Conservation (phyloP, 2,329 filamentous ascomycete species). For the Thielaviopsis populi region DNA sequence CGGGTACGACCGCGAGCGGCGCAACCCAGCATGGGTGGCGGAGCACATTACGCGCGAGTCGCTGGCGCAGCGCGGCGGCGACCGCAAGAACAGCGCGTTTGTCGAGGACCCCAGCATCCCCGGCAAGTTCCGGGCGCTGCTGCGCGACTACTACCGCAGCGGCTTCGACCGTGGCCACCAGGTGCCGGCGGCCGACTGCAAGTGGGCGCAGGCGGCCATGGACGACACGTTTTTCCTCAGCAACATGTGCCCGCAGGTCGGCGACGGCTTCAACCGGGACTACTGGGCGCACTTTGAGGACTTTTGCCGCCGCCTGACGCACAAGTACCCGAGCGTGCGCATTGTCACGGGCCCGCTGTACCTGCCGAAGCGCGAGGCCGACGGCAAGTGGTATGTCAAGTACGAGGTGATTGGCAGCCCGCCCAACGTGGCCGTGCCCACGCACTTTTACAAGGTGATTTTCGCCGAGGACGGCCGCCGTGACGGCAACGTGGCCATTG, state of each 20-base stretch:
- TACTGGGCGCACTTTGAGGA: slow-evolving; percentile 99
- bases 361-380: slow-evolving; percentile 66
- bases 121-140: slow-evolving; percentile 69
- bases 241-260: slow-evolving; percentile 98
- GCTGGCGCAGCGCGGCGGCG: slow-evolving; percentile 56
- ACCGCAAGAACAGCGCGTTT: slow-evolving; percentile 73
- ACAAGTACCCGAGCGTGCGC: slow-evolving; percentile 68
- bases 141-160: slow-evolving; percentile 87
- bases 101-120: slow-evolving; percentile 69
- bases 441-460: slow-evolving; percentile 98
- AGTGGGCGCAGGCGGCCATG: slow-evolving; percentile 91
- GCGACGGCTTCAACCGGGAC: slow-evolving; percentile 95
- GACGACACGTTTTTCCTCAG: slow-evolving; percentile 82
- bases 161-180: slow-evolving; percentile 96
- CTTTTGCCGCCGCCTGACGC: slow-evolving; percentile 75
- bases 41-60: slow-evolving; percentile 93
- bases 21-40: slow-evolving; percentile 88
- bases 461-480: slow-evolving; percentile 70
- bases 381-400: slow-evolving; percentile 87
- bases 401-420: slow-evolving; percentile 94
- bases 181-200: slow-evolving; percentile 88
- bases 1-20: slow-evolving; percentile 73
- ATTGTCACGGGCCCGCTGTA: slow-evolving; percentile 92
- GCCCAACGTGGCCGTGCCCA: slow-evolving; percentile 88
- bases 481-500: slow-evolving; percentile 67